Conservation (phyloP, 2,329 filamentous ascomycete species). For the Xylogone sp. region DNA sequence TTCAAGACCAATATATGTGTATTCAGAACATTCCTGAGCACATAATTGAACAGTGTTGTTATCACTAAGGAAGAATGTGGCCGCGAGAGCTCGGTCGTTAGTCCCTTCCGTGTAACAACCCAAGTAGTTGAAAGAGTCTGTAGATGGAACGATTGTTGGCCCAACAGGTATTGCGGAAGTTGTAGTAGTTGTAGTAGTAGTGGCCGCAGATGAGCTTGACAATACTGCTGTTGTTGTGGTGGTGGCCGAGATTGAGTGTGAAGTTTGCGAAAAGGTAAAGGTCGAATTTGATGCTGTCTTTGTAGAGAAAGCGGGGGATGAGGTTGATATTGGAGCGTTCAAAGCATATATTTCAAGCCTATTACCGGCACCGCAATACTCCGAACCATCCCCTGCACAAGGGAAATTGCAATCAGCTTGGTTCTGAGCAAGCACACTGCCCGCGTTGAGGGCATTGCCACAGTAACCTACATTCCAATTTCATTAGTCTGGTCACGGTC, state of each 20-base stretch:
- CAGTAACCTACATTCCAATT: slow-evolving; percentile 18
- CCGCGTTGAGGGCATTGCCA: slow-evolving; percentile 20
- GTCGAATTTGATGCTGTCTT: slow-evolving; percentile 4
- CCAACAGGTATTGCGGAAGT: slow-evolving; percentile 12
- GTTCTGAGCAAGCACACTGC: slow-evolving; percentile 18
- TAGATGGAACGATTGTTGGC: not conserved
- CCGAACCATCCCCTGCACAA: slow-evolving; percentile 20
- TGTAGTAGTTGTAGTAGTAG: slow-evolving; percentile 4
- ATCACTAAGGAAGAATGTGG: slow-evolving; percentile 13
- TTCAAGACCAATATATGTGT: slow-evolving; percentile 16
- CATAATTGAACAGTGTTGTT: slow-evolving; percentile 22
- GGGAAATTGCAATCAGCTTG: slow-evolving; percentile 18
- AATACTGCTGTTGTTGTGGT: slow-evolving; percentile 7
- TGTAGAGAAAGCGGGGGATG: slow-evolving; percentile 1
- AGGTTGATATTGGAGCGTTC: not conserved
- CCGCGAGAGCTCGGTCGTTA: slow-evolving; percentile 16
- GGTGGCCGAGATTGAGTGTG: slow-evolving; percentile 1
- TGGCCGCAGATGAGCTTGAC: slow-evolving; percentile 3
- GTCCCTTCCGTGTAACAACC: slow-evolving; percentile 27
- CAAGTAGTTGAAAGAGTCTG: slow-evolving; percentile 15
- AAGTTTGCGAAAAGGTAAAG: not conserved
- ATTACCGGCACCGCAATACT: slow-evolving; percentile 28
- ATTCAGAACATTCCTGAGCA: slow-evolving; percentile 9
- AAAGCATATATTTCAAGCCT: slow-evolving; percentile 12
- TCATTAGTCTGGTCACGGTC: not conserved